A percentile compares a stretch with the other conserved stretches of the same genome.
Evolutionary conservation across 768 basidiomycete species (phyloP).

Genomic region (Scleroderma bovista): DNA sequence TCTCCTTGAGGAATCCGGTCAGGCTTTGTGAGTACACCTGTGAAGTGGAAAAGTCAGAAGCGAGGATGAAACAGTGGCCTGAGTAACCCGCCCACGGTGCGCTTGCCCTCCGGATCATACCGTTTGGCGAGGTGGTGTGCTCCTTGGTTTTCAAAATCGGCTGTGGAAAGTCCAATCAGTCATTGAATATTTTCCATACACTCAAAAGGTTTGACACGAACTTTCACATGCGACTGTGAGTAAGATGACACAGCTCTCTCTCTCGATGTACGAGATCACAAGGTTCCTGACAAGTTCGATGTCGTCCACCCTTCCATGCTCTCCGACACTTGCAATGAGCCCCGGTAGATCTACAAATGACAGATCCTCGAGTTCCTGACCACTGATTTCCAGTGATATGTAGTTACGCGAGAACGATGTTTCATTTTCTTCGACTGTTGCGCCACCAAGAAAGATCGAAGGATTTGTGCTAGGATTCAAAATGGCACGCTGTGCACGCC

Average conservation of each 20-base stretch:
- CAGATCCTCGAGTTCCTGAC: conserved; percentile 54
- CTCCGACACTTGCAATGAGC: conserved; percentile 52
- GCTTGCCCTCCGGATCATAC: conserved; percentile 54
- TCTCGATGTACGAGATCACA: conserved; percentile 54
- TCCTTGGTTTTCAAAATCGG: conserved; percentile 77
- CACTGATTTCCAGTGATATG: conserved; percentile 55
- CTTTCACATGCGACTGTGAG: conserved; percentile 51
- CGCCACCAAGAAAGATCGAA: conserved; percentile 9
- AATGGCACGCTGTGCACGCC: conserved; percentile 60
- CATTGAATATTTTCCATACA: conserved; percentile 16
- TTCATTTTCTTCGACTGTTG: conserved; percentile 8
- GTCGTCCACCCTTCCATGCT: conserved; percentile 45
- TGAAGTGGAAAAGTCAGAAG: neutral
- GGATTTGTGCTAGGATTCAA: conserved; percentile 44
- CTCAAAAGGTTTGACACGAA: conserved; percentile 2
- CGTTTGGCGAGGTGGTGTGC: conserved; percentile 60
- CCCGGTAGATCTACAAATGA: conserved; percentile 65
- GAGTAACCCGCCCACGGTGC: conserved; percentile 59
- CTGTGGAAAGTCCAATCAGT: conserved; percentile 44
- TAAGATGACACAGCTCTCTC: conserved; percentile 64
- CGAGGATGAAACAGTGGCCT: conserved; percentile 53
- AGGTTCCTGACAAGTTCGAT: conserved; percentile 57
- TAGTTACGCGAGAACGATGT: conserved; percentile 49
- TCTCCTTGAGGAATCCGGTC: conserved; percentile 43
- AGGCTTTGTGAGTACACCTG: conserved; percentile 72